Percentiles rank a stretch among this genome's conserved stretches.
These are phyloP conservation scores for Aegle marmelos DNA, from an alignment of 345 rosid genomes.

Conservation along the genomic window DNA sequence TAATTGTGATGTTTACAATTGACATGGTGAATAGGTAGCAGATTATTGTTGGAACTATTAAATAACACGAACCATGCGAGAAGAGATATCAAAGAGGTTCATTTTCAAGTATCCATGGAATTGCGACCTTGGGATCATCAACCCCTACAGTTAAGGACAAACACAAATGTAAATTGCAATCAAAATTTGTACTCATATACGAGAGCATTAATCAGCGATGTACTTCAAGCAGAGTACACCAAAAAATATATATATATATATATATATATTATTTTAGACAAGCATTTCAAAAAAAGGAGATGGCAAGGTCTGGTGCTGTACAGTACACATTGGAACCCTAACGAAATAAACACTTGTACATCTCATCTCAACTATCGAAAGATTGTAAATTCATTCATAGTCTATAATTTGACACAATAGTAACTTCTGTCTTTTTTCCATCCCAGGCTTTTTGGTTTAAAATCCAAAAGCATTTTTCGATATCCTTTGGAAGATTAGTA, in stretches of 20 bases:
- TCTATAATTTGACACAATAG: background rate
- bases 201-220: too few relatives aligned
- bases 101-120: constrained; percentile 8
- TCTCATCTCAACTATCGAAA: background rate
- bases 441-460: background rate
- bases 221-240: background rate
- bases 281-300: too few relatives aligned
- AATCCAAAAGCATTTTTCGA: background rate
- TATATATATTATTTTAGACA: too few relatives aligned
- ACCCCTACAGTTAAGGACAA: constrained; percentile 20
- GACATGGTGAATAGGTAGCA: background rate
- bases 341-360: background rate
- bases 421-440: background rate
- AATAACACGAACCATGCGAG: background rate
- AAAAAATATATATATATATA: too few relatives aligned
- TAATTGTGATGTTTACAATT: background rate
- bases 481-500: background rate
- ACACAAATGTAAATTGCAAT: background rate
- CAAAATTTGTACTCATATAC: background rate
- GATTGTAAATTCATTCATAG: background rate
- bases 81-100: constrained; percentile 20
- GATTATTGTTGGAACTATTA: background rate
- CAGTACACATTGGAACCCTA: background rate
- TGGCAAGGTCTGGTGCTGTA: too few relatives aligned
- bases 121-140: background rate